These are phyloP conservation scores for Vitis hybrid DNA, from an alignment of 177 flowering plant genomes.

Conservation along the genomic window DNA sequence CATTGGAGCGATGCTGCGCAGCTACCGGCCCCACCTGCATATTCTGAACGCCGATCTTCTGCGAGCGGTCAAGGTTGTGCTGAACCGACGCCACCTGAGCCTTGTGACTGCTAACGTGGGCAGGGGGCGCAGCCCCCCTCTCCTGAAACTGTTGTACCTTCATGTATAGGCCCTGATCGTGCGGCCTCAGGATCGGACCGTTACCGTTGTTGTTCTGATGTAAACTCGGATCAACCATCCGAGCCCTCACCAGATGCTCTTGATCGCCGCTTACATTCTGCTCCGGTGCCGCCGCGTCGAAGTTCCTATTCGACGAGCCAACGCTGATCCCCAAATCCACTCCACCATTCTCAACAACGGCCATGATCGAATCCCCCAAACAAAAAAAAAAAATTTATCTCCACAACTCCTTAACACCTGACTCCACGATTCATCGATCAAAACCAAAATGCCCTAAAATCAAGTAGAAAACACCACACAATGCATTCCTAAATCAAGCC, in stretches of 20 bases:
- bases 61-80: background rate
- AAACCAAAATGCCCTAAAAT: background rate
- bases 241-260: conserved; percentile 22
- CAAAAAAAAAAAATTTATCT: background rate
- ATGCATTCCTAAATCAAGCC: background rate
- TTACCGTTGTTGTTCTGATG: conserved; percentile 6
- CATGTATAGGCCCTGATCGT: conserved; percentile 27
- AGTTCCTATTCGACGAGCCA: conserved; percentile 31
- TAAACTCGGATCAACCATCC: conserved; percentile 17
- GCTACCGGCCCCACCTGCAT: background rate
- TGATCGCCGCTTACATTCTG: conserved; percentile 24
- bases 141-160: conserved; percentile 21
- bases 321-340: conserved; percentile 33
- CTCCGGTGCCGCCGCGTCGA: conserved; percentile 20
- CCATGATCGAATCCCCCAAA: conserved; percentile 40
- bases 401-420: background rate
- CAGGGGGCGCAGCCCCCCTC: background rate
- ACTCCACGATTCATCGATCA: background rate
- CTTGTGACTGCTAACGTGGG: background rate
- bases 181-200: conserved; percentile 6
- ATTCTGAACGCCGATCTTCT: conserved; percentile 9
- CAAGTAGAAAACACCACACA: background rate
- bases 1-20: conserved; percentile 24
- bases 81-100: conserved; percentile 3
- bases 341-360: conserved; percentile 60